Evolutionary conservation across 495 filamentous ascomycete species (phyloP).

Genomic region (Penicillium steckii): DNA sequence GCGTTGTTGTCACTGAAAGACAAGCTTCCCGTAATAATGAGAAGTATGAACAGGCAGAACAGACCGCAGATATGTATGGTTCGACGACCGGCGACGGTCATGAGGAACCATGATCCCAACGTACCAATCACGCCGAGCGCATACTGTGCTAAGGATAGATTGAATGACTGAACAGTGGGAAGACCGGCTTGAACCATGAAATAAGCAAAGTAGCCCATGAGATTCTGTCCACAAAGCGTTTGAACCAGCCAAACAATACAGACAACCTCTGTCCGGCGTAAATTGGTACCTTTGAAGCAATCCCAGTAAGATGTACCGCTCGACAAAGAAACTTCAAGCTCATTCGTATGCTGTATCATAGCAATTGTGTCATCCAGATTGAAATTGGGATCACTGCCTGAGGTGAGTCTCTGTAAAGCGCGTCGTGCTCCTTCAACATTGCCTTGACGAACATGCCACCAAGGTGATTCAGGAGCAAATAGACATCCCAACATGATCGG

Average conservation of each 20-base stretch:
- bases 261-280: constrained; percentile 66
- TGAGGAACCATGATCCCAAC: constrained; percentile 64
- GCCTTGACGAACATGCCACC: constrained; percentile 71
- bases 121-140: constrained; percentile 64
- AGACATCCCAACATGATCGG: constrained; percentile 62
- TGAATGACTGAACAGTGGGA: constrained; percentile 51
- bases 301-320: constrained; percentile 57
- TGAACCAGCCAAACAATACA: constrained; percentile 68
- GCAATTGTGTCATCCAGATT: constrained; percentile 65
- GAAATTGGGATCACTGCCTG: constrained; percentile 50
- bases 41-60: constrained; percentile 53
- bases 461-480: constrained; percentile 69
- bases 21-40: constrained; percentile 63
- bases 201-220: constrained; percentile 69
- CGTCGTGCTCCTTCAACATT: constrained; percentile 52
- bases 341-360: constrained; percentile 73
- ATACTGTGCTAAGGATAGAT: constrained; percentile 65
- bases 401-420: constrained; percentile 58
- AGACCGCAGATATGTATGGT: constrained; percentile 63
- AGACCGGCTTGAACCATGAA: constrained; percentile 70
- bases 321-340: constrained; percentile 60
- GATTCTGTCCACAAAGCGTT: constrained; percentile 64
- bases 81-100: constrained; percentile 61
- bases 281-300: constrained; percentile 67
- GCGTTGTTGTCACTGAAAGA: constrained; percentile 47